Base-by-base conservation (phyloP, 2,329 filamentous ascomycete species). In the Pyricularia pennisetigena region DNA sequence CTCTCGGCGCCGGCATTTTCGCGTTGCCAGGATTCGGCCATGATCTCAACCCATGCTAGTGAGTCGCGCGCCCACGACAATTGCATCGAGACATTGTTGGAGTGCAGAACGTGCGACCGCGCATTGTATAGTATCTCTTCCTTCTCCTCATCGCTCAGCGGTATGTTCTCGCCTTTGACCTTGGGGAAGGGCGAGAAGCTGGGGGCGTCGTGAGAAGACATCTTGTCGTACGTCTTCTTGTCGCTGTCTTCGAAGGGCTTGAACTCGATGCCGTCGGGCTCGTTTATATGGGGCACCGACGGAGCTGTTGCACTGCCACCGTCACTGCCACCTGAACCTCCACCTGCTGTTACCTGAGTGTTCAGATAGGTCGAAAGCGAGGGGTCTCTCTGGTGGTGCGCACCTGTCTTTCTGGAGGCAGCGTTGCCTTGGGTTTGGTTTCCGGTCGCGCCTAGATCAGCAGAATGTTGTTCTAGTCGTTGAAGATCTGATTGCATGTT, bases 401-500 rank as follows among this genome's bases (percentile, higher is more conserved):
- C 23, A 29, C 24, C 14, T 20, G 26, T 69, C 69, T 72, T 68
- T 24, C 67, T 72, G 71, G 74, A 72, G 73, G 30, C 28, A 66
- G 59, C 66, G 32, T 30, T 23, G 30, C 29, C 59, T 59, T 65
- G 59, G 74, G 71, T 70, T 35, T 59, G 66, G 16, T 26, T 73
- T 73, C 77, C 76, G 75, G 74, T 74, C 73, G 54, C 72, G 72
- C 76, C 79, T 75, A 79, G 79, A 79, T 82, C 85, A 81, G 79
- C 80, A 70, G 90, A 90, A 82, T 93, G 89, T 70, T 93, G 85
- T 83, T 97, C 94, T 82, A 99, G 88, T 78, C 94, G 90, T 75
- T 94, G 91, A 72, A 99, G 86, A 79, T 92, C 94, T 75, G 97
- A 90, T 81, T 97, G 93, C 87, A 99, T 97, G 80, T 97, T 94